These are phyloP conservation scores for Galerina marginata DNA, from an alignment of 768 basidiomycete genomes.

Conservation along the genomic window DNA sequence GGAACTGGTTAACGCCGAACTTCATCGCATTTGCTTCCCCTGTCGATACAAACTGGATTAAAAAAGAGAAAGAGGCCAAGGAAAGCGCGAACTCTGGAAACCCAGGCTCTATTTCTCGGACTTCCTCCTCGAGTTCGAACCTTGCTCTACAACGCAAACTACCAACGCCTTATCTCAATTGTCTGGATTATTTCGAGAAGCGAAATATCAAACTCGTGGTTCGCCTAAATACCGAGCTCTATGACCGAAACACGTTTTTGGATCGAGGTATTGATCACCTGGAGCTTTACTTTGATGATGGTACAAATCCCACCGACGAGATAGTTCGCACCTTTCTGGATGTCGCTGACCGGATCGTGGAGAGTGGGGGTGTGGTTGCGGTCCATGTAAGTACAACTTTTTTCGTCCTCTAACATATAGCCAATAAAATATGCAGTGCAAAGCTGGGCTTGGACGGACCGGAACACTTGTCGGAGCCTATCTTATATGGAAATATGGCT, in stretches of 20 bases:
- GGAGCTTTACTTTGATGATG: slow-evolving; percentile 97
- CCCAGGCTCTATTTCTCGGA: slow-evolving; percentile 28
- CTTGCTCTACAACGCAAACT: slow-evolving; percentile 79
- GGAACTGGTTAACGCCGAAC: slow-evolving; percentile 93
- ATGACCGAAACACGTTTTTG: slow-evolving; percentile 80
- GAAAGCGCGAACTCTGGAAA: slow-evolving; percentile 38
- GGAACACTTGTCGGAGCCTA: slow-evolving; percentile 98
- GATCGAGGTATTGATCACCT: slow-evolving; percentile 87
- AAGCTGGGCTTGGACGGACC: slow-evolving; percentile 95
- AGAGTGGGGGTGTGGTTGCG: slow-evolving; percentile 80
- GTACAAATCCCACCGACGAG: slow-evolving; percentile 95
- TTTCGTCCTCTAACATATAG: background rate
- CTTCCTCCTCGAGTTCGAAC: slow-evolving; percentile 40
- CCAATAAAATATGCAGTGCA: slow-evolving; percentile 64
- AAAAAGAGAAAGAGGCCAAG: slow-evolving; percentile 70
- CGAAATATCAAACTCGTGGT: slow-evolving; percentile 89
- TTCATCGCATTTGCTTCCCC: slow-evolving; percentile 96
- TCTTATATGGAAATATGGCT: slow-evolving; percentile 98
- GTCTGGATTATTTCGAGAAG: slow-evolving; percentile 91
- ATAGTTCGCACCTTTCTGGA: slow-evolving; percentile 93
- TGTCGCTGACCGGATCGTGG: slow-evolving; percentile 78
- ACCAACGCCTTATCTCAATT: slow-evolving; percentile 83
- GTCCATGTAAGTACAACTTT: slow-evolving; percentile 68
- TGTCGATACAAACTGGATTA: slow-evolving; percentile 80
- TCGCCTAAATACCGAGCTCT: slow-evolving; percentile 91